phyloP scores from a whole-genome alignment of 1,284 basidiomycete genomes.

The Pseudozyma sp. region DNA sequence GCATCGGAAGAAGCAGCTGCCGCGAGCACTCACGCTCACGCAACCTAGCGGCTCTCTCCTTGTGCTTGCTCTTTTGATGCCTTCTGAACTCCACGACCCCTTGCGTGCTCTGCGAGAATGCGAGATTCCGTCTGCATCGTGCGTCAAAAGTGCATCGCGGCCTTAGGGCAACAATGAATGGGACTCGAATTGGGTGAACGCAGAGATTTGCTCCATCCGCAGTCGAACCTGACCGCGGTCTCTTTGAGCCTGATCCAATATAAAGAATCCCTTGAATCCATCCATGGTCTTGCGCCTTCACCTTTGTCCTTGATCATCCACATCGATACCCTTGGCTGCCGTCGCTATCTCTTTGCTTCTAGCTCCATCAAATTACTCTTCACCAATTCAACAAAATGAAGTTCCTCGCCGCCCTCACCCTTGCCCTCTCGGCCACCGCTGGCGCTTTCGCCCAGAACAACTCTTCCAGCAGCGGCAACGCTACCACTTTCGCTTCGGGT shows the following conservation, averaged over 20 bases:
- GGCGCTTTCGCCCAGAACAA: conserved; percentile 37
- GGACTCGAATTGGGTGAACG: background rate
- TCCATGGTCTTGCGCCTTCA: background rate
- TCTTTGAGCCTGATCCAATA: conserved; percentile 8
- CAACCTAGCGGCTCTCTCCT: too few species aligned
- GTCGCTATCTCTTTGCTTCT: background rate
- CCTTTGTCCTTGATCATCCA: conserved; percentile 5
- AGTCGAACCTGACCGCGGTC: conserved; percentile 5
- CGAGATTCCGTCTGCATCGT: too few species aligned
- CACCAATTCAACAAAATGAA: conserved; percentile 37
- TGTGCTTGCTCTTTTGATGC: too few species aligned
- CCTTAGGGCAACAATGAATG: background rate
- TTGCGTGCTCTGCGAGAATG: too few species aligned
- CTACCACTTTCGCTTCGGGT: conserved; percentile 47
- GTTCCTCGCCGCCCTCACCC: conserved; percentile 45
- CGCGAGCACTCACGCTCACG: too few species aligned
- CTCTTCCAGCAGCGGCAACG: conserved; percentile 19
- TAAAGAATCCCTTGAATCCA: conserved; percentile 6
- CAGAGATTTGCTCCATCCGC: background rate
- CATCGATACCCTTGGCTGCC: conserved; percentile 9
- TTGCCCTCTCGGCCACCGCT: conserved; percentile 41
- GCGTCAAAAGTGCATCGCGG: background rate
- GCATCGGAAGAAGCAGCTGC: too few species aligned
- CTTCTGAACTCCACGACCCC: too few species aligned
- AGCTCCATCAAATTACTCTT: too few species aligned